Evolutionary conservation across 495 filamentous ascomycete genomes (phyloP).

Genomic region (Penicillium riverlandense): DNA sequence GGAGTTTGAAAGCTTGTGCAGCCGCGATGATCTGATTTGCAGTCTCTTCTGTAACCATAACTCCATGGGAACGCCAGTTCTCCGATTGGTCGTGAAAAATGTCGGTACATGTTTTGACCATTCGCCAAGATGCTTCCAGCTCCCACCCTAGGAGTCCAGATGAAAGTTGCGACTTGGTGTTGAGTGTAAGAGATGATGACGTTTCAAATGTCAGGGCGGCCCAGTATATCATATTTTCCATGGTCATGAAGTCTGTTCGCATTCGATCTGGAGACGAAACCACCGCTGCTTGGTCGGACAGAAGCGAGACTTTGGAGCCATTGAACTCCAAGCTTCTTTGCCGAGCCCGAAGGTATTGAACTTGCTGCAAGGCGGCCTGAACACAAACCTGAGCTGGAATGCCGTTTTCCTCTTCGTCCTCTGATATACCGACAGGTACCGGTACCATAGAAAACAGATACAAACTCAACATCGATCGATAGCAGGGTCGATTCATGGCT

Average conservation of each 20-base stretch:
- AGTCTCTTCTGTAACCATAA: constrained; percentile 10
- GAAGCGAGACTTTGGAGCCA: constrained; percentile 10
- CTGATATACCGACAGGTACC: constrained; percentile 10
- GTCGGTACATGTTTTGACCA: constrained; percentile 11
- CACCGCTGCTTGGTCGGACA: constrained; percentile 2
- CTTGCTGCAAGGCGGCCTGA: constrained; percentile 13
- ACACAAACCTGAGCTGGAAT: constrained; percentile 12
- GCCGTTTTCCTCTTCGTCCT: constrained; percentile 10
- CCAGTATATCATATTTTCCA: constrained; percentile 16
- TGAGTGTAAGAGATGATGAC: constrained; percentile 11
- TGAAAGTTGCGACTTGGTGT: constrained; percentile 10
- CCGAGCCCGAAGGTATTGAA: constrained; percentile 8
- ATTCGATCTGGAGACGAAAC: constrained; percentile 6
- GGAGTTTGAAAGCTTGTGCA: constrained; percentile 8
- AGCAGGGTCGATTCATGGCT: constrained; percentile 12
- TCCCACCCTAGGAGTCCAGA: constrained; percentile 8
- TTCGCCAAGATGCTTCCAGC: constrained; percentile 7
- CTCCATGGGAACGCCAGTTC: constrained; percentile 7
- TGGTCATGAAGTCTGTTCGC: constrained; percentile 7
- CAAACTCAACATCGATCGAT: constrained; percentile 11
- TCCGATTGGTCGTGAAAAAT: constrained; percentile 13
- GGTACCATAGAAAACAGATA: constrained; percentile 11
- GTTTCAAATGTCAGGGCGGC: constrained; percentile 14
- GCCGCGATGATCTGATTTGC: constrained; percentile 15
- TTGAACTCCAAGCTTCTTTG: constrained; percentile 14